Evolutionary conservation across 345 rosid species (phyloP).

Genomic region (Eucalyptus sp.): DNA sequence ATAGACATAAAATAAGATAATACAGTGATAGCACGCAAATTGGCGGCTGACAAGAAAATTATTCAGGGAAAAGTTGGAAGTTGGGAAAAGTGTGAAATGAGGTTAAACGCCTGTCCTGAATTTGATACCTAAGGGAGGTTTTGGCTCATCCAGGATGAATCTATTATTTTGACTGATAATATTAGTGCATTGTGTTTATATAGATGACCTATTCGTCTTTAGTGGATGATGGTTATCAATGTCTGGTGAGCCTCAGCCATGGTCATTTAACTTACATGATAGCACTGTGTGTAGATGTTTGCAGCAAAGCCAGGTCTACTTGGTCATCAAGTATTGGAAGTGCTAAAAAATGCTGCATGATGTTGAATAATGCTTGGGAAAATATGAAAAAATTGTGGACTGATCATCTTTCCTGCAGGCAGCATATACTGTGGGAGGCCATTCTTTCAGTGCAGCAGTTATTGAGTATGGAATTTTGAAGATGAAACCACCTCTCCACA

Average conservation of each 20-base stretch:
- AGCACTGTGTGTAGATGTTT: background rate
- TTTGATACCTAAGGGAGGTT: background rate
- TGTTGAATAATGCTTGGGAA: background rate
- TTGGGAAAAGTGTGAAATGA: background rate
- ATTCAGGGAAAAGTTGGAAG: background rate
- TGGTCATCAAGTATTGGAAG: background rate
- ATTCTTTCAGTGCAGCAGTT: slow-evolving; percentile 71
- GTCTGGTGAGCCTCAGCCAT: background rate
- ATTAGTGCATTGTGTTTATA: background rate
- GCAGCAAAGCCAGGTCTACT: background rate
- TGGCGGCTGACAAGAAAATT: background rate
- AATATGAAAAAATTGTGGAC: background rate
- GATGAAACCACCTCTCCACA: slow-evolving; percentile 84
- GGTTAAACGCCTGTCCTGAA: background rate
- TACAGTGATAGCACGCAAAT: background rate
- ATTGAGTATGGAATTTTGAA: slow-evolving; percentile 65
- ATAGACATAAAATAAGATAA: background rate
- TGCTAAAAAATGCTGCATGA: background rate
- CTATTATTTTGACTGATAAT: background rate
- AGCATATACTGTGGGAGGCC: slow-evolving; percentile 89
- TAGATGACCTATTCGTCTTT: background rate
- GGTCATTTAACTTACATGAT: background rate
- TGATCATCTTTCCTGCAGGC: slow-evolving; percentile 34
- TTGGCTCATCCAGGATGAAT: background rate
- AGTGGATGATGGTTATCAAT: background rate